Base-by-base conservation (phyloP, 176 grass and related monocot genomes). In the Oryza meridionalis region DNA sequence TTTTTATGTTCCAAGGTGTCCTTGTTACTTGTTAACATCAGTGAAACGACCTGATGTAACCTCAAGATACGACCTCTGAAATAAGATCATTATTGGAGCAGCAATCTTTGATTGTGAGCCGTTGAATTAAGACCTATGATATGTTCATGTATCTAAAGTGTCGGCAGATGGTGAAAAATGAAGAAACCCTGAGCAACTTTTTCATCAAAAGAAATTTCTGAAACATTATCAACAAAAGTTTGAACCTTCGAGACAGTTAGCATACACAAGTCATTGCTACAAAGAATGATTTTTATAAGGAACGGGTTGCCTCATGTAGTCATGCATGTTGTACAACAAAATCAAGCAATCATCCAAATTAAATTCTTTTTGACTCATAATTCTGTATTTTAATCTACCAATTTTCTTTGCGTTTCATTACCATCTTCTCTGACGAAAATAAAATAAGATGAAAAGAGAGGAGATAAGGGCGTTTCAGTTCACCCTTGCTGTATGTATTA, bases 141-240 rank as follows among this genome's bases (percentile, higher is more conserved):
- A 47, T 49, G 11, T 86, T 27, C 5, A 1, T 58, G 37, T 9
- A 55, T 42, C 8, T 43, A 10, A 32, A 77, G 73, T 77, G 82
- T 69, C 82, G 73, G 82, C 62, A 55, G 72, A 9, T 35, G 70
- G 21, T 26, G 62, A 53, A 51, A 42, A 50, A 67, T 38, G 53
- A 62, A 22, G 33, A 37, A 15, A 17, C 0, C 49, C 13, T 29
- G 19, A 31, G 4, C 17, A 76, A 53, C 31, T 3, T 81, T 82
- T 35, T 27, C 8, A 66, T 25, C 22, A 72, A 75, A n/a, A 83
- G 11, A 27, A 11, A 9, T 69, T 58, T 46, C 4, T 19, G 32
- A 69, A 32, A 44, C 72, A 17, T 76, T 63, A 67, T 26, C 44
- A 84, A 29, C 45, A 68, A 65, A 19, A 1, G 72, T 3, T 33